Evolutionary conservation across 1,139 yeast genomes (phyloP).

Genomic region (Debaryomyces subglobosus): DNA sequence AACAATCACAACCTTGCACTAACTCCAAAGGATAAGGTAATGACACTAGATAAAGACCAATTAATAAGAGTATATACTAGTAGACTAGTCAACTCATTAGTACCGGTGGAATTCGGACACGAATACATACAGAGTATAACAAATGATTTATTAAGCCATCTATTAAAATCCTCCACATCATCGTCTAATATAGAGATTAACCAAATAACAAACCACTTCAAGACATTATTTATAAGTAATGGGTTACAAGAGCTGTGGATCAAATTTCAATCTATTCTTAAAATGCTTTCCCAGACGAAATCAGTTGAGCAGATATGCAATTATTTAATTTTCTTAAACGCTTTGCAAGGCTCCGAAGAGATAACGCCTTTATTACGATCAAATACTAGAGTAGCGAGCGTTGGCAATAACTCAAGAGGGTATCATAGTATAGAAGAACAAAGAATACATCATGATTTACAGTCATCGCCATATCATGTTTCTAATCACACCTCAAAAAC

Average conservation of each 20-base stretch:
- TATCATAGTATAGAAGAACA: neutral
- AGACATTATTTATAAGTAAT: constrained; percentile 28
- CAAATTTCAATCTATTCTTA: constrained; percentile 34
- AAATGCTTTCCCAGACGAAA: constrained; percentile 31
- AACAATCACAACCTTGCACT: neutral
- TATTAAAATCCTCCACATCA: constrained; percentile 12
- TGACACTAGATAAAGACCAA: constrained; percentile 38
- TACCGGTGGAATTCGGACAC: constrained; percentile 44
- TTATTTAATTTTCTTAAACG: constrained; percentile 39
- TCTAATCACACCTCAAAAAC: neutral
- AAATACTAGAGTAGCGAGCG: neutral
- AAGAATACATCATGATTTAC: constrained; percentile 8
- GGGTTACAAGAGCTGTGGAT: constrained; percentile 34
- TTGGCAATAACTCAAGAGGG: neutral
- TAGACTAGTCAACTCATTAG: constrained; percentile 41
- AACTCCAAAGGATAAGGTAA: constrained; percentile 9
- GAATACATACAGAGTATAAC: constrained; percentile 41
- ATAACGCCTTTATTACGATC: neutral
- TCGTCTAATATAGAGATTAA: constrained; percentile 17
- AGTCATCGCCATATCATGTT: constrained; percentile 17
- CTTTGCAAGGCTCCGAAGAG: constrained; percentile 16
- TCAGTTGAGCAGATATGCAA: constrained; percentile 38
- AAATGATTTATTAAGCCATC: constrained; percentile 27
- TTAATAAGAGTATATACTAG: constrained; percentile 38
- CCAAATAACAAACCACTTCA: constrained; percentile 27